Percentiles rank a stretch among this genome's conserved stretches.
These are phyloP conservation scores for Venturia asperata DNA, from an alignment of 2,329 filamentous ascomycete species.

Conservation along the genomic window DNA sequence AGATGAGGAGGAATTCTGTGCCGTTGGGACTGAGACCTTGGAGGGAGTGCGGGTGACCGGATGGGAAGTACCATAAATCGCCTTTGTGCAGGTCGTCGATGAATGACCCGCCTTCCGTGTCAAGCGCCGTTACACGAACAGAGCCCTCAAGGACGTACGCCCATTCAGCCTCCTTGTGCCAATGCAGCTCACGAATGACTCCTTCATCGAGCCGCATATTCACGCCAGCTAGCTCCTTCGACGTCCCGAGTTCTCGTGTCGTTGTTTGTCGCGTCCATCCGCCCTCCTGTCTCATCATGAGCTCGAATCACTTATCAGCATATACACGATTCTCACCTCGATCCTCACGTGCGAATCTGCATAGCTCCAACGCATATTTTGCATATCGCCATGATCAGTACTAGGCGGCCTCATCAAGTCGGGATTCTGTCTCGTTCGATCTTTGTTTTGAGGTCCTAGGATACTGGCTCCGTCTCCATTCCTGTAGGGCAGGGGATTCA, in stretches of 20 bases:
- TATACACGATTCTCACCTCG: slow-evolving; percentile 37
- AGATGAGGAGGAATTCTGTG: slow-evolving; percentile 57
- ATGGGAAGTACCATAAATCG: slow-evolving; percentile 76
- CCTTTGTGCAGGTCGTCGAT: slow-evolving; percentile 70
- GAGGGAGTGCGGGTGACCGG: slow-evolving; percentile 68
- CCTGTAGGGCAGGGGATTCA: slow-evolving; percentile 55
- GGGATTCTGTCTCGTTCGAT: slow-evolving; percentile 61
- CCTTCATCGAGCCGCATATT: slow-evolving; percentile 71
- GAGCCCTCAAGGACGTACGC: slow-evolving; percentile 65
- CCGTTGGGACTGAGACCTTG: slow-evolving; percentile 63
- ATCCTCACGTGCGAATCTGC: slow-evolving; percentile 42
- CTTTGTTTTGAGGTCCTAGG: slow-evolving; percentile 63
- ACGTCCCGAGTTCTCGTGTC: slow-evolving; percentile 55
- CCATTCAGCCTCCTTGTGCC: slow-evolving; percentile 78
- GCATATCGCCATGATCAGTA: slow-evolving; percentile 63
- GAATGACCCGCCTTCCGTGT: slow-evolving; percentile 69
- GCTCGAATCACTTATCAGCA: not conserved
- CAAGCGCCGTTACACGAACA: slow-evolving; percentile 64
- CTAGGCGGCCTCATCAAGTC: slow-evolving; percentile 65
- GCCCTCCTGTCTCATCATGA: slow-evolving; percentile 40
- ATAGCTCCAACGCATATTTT: slow-evolving; percentile 62
- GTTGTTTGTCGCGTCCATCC: slow-evolving; percentile 73
- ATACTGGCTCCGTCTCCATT: slow-evolving; percentile 54
- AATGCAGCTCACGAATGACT: slow-evolving; percentile 70
- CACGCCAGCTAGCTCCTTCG: slow-evolving; percentile 65